Evolutionary conservation across 2,329 filamentous ascomycete species (phyloP), one percentile per base, ranked within the genome.

Genomic region (Sordariomycetes sp.): DNA sequence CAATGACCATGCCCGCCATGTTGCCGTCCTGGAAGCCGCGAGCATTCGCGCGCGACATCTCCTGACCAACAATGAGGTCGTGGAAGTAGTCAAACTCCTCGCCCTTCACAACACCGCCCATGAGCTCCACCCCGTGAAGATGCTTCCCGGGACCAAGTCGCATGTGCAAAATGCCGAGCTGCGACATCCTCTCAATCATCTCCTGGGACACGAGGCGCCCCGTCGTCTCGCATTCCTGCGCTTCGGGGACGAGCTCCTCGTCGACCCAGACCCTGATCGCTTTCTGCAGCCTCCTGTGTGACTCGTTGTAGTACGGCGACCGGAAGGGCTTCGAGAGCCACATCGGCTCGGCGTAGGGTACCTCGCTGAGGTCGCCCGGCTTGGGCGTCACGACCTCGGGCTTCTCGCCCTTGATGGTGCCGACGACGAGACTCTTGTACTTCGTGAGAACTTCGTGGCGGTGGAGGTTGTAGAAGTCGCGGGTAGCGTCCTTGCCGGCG

Each of bases 381-480:
- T 83, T 71, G 1, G 81, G 82, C 22, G 83, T 81, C 61, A 90
- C 77, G 63, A 94, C 81, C 66, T 90, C 81, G 22, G 89, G 79
- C 65, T 78, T 84, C 74, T 95, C 89, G 70, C 82, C 86, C 62
- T 82, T 74, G 66, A 95, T 69, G 15, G 82, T 87, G 65, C 90
- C 90, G 64, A 95, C 79, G 70, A 81, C 86, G 20, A 95, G 79
- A 64, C 81, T 76, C 53, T 78, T 73, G 76, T 95, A 95, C 69
- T 90, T 90, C 60, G 84, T 75, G 12, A 95, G 79, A n/a, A 95
- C 88, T 71, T 95, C 90, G 64, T 95, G 89, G 28, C 90, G 79
- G 73, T 96, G 90, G 56, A 96, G 83, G 75, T 95, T 95, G 80
- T 95, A 95, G 72, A 95, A 95, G 58, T 86, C 86, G 39, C 79